Evolutionary conservation across 163 green algal species (phyloP).

Genomic region (Chlamydomonas reinhardtii): DNA sequence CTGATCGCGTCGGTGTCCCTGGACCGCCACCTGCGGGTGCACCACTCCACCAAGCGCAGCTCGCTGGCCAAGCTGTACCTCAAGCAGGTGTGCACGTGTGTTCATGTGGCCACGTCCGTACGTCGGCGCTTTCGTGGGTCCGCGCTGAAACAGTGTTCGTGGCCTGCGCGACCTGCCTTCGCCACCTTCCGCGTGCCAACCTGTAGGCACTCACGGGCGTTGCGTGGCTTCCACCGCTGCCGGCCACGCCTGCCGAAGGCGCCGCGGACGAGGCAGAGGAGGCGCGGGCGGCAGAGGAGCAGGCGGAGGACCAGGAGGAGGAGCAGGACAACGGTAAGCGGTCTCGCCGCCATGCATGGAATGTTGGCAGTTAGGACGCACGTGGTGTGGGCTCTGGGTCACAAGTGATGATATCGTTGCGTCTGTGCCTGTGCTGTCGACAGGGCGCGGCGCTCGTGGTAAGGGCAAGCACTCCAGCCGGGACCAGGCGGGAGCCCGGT

Average conservation of each 20-base stretch:
- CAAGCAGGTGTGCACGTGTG: conserved; percentile 60
- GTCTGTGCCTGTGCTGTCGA: too few species aligned
- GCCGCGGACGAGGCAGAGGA: not conserved
- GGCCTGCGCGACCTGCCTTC: too few species aligned
- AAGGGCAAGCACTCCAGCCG: too few species aligned
- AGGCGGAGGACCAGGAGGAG: not conserved
- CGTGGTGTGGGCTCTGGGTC: too few species aligned
- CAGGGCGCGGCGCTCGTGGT: too few species aligned
- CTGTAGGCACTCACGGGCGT: conserved; percentile 32
- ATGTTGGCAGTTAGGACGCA: too few species aligned
- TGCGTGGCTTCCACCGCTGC: conserved; percentile 16
- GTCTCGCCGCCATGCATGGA: too few species aligned
- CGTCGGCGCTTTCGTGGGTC: too few species aligned
- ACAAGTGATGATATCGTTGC: too few species aligned
- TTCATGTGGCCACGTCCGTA: too few species aligned
- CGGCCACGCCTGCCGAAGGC: not conserved
- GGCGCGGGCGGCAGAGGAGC: not conserved
- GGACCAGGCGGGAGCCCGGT: too few species aligned
- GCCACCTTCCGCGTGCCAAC: not conserved
- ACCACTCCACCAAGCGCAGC: conserved; percentile 61
- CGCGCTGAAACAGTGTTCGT: too few species aligned
- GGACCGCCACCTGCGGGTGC: conserved; percentile 80
- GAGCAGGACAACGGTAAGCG: not conserved
- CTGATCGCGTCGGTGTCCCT: conserved; percentile 79
- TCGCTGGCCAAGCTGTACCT: conserved; percentile 63